Conservation (phyloP, 768 basidiomycete species). For the Auricularia sp. region DNA sequence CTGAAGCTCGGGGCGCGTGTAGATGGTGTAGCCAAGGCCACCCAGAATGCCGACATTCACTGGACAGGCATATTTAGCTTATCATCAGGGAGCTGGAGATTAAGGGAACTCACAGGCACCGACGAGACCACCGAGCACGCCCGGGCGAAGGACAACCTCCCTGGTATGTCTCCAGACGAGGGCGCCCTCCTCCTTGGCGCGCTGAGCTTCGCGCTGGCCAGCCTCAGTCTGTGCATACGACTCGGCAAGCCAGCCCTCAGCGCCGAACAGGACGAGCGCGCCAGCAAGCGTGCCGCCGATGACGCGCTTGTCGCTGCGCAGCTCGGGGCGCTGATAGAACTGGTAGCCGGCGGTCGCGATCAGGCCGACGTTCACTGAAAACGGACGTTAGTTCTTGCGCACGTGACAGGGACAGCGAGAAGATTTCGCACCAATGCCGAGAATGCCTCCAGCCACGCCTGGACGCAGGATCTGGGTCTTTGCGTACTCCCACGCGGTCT, state of each 20-base stretch:
- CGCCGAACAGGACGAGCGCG: constrained; percentile 45
- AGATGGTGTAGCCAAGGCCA: constrained; percentile 51
- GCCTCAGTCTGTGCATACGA: constrained; percentile 48
- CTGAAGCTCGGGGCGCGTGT: constrained; percentile 29
- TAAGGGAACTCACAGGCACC: constrained; percentile 39
- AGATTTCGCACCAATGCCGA: constrained; percentile 49
- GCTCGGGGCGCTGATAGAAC: constrained; percentile 51
- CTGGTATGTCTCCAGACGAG: constrained; percentile 42
- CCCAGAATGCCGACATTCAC: constrained; percentile 59
- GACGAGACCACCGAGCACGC: constrained; percentile 54
- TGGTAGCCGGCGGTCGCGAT: constrained; percentile 51
- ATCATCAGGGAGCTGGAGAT: too few species aligned
- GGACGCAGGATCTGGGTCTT: constrained; percentile 53
- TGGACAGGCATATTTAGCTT: constrained; percentile 11
- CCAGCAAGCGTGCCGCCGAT: constrained; percentile 45
- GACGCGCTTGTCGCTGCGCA: constrained; percentile 46
- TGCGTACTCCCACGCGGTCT: constrained; percentile 40
- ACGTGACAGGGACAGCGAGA: neutral
- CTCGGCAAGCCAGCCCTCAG: constrained; percentile 56
- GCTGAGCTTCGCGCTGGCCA: constrained; percentile 46
- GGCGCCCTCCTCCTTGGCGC: constrained; percentile 49
- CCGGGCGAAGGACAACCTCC: constrained; percentile 52
- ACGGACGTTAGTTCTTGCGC: neutral
- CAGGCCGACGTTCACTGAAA: constrained; percentile 60
- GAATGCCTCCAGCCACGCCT: constrained; percentile 58